Percentiles rank a stretch among this genome's conserved stretches.
phyloP scores from a whole-genome alignment of 2,329 filamentous ascomycete genomes.

The Ascochyta lentis region DNA sequence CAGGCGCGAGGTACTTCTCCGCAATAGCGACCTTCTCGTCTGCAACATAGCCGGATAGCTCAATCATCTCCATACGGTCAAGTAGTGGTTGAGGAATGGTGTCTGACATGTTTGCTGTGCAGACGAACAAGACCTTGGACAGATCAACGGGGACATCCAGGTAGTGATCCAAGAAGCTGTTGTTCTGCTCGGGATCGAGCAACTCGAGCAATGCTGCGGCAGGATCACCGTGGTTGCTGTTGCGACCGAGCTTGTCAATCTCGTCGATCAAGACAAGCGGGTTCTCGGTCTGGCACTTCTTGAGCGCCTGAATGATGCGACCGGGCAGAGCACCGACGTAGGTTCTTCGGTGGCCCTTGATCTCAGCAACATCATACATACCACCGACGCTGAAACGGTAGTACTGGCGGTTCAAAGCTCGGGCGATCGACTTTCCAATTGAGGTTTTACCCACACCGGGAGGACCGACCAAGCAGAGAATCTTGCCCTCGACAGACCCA shows the following conservation, averaged over 20 bases:
- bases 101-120: conserved; percentile 98
- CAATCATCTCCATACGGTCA: conserved; percentile 97
- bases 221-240: conserved; percentile 89
- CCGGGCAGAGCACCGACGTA: conserved; percentile 96
- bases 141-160: conserved; percentile 98
- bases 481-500: conserved; percentile 97
- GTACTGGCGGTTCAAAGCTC: conserved; percentile 93
- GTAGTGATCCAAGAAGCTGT: conserved; percentile 96
- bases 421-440: conserved; percentile 96
- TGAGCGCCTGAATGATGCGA: conserved; percentile 95
- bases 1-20: conserved; percentile 87
- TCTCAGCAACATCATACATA: conserved; percentile 95
- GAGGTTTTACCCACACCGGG: conserved; percentile 98
- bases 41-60: conserved; percentile 93
- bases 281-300: conserved; percentile 99
- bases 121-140: conserved; percentile 97
- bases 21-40: conserved; percentile 99
- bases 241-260: conserved; percentile 96
- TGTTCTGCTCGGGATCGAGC: conserved; percentile 96
- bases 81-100: conserved; percentile 93
- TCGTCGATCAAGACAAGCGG: conserved; percentile 96
- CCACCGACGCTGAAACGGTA: conserved; percentile 98
- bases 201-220: conserved; percentile 92
- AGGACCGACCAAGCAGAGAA: conserved; percentile 95
- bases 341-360: conserved; percentile 95